Evolutionary conservation across 2,329 filamentous ascomycete species (phyloP).

Genomic region (Colletotrichum sp.): DNA sequence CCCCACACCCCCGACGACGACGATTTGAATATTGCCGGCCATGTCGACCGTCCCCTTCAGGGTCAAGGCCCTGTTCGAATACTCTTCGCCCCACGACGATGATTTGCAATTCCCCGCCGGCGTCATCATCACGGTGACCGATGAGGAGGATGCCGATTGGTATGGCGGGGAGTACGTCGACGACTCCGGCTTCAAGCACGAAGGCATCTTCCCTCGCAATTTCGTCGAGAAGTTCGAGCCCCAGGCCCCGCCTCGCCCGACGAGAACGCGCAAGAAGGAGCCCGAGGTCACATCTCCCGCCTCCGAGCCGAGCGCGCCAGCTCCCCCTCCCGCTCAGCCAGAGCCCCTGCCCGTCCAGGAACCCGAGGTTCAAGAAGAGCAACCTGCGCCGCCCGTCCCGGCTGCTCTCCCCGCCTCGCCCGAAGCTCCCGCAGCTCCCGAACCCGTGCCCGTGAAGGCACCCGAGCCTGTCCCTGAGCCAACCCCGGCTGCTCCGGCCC

Average conservation of each 20-base stretch:
- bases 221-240: slow-evolving; percentile 98
- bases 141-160: slow-evolving; percentile 93
- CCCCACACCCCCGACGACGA: background rate
- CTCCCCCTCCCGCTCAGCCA: slow-evolving; percentile 35
- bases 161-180: slow-evolving; percentile 88
- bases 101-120: slow-evolving; percentile 86
- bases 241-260: slow-evolving; percentile 84
- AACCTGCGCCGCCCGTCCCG: slow-evolving; percentile 30
- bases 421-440: slow-evolving; percentile 40
- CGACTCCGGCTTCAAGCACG: slow-evolving; percentile 72
- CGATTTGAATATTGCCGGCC: slow-evolving; percentile 14
- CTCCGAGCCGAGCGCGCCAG: slow-evolving; percentile 28
- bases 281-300: slow-evolving; percentile 33
- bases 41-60: slow-evolving; percentile 72
- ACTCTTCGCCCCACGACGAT: slow-evolving; percentile 90
- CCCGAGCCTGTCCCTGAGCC: slow-evolving; percentile 33
- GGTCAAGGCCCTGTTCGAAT: slow-evolving; percentile 96
- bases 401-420: slow-evolving; percentile 30
- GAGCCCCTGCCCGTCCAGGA: slow-evolving; percentile 34
- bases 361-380: slow-evolving; percentile 40
- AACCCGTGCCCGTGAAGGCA: slow-evolving; percentile 33
- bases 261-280: slow-evolving; percentile 76
- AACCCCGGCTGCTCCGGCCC: slow-evolving; percentile 31
- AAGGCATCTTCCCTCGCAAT: slow-evolving; percentile 93
- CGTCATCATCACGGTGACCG: slow-evolving; percentile 92